A percentile compares a stretch with the other conserved stretches of the same genome.
phyloP scores from a whole-genome alignment of 176 grass and related monocot species.

The Hordeum marinum region DNA sequence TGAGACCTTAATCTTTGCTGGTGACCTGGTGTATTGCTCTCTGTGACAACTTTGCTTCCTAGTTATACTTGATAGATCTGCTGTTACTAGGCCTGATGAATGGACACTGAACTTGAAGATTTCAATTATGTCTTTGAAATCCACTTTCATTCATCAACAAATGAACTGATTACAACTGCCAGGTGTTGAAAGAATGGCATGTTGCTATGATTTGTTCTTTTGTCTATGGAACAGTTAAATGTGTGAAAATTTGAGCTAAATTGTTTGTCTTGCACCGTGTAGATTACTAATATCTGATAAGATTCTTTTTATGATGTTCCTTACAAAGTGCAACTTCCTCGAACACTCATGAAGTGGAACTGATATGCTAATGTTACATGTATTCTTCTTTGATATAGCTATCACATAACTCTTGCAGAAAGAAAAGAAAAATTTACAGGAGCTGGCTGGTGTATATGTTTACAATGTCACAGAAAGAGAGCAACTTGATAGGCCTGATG shows the following conservation, averaged over 20 bases:
- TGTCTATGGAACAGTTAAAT: not conserved
- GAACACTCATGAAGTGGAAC: not conserved
- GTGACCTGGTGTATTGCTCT: not conserved
- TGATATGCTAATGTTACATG: not conserved
- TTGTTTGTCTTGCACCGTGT: not conserved
- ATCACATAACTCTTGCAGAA: constrained; percentile 54
- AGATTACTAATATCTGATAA: not conserved
- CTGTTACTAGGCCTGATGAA: not conserved
- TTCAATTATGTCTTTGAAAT: not conserved
- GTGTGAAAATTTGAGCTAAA: constrained; percentile 15
- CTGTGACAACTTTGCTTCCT: not conserved
- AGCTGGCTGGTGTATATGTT: constrained; percentile 76
- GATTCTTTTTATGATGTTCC: not conserved
- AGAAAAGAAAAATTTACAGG: constrained; percentile 97
- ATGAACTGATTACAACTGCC: not conserved
- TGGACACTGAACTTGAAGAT: not conserved
- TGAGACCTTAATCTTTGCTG: not conserved
- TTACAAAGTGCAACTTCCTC: not conserved
- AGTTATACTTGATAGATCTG: constrained; percentile 7
- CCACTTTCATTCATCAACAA: not conserved
- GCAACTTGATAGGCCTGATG: constrained; percentile 69
- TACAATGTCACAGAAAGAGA: constrained; percentile 83
- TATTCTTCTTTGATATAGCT: constrained; percentile 7
- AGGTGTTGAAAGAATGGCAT: not conserved
- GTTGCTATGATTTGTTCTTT: not conserved